Evolutionary conservation across 2,329 filamentous ascomycete genomes (phyloP).

Genomic region (Fusarium chuoi): DNA sequence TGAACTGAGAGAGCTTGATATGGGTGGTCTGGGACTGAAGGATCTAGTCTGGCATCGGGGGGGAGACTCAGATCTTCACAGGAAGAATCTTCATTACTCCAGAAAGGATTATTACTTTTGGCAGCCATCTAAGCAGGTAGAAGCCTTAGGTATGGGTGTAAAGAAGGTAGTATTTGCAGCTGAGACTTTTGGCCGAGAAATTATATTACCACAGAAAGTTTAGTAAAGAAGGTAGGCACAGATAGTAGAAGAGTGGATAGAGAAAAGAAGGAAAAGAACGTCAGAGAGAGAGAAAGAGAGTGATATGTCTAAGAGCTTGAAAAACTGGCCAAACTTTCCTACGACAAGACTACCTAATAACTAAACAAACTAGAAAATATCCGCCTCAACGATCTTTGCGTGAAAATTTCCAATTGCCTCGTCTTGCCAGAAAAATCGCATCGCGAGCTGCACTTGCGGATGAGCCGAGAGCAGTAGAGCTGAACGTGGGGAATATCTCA

Average conservation of each 20-base stretch:
- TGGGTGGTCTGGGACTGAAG: background rate
- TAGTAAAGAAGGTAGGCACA: background rate
- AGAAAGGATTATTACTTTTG: background rate
- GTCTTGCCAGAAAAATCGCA: background rate
- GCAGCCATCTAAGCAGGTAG: background rate
- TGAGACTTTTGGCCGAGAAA: too few species aligned
- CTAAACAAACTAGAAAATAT: background rate
- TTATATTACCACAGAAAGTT: too few species aligned
- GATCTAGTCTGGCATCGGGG: background rate
- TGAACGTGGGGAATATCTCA: background rate
- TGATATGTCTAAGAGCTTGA: background rate
- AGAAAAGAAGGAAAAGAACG: background rate
- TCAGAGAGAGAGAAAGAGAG: background rate
- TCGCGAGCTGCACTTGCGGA: background rate
- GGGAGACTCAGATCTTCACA: background rate
- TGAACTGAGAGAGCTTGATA: background rate
- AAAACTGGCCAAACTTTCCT: background rate
- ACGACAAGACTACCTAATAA: background rate
- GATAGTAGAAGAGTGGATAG: too few species aligned
- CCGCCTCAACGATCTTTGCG: background rate
- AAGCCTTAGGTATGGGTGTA: background rate
- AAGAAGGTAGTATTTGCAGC: too few species aligned
- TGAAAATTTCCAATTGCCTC: background rate
- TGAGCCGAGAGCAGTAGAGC: background rate
- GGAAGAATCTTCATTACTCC: background rate